Evolutionary conservation across 176 grass and related monocot species (phyloP), one percentile per base, ranked within the genome.

Genomic region (Alloteropsis semialata): DNA sequence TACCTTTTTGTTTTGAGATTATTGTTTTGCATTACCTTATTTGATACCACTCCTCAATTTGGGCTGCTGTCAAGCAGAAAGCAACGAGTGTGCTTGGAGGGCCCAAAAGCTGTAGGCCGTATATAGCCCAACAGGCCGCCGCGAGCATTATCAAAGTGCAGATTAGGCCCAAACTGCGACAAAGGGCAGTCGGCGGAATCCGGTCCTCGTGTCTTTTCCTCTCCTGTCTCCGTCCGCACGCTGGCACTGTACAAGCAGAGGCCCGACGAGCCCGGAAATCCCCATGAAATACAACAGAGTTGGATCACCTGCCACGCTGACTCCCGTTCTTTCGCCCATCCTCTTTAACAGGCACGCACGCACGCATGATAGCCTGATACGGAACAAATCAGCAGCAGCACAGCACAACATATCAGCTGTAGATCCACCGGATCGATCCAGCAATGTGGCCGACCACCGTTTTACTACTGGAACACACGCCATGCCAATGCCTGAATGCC

Each of bases 301-400:
- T n/a, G n/a, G n/a, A n/a, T 78, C 74, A 60, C 30, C 74, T 60
- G 51, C 9, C 10, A 70, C 59, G 82, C 69, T 37, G 53, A 49
- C 29, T 32, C n/a, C n/a, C 60, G 69, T 43, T 50, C 16, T 72
- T 5, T 28, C 42, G 59, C 29, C 32, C 10, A 41, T 79, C 17
- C 12, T 51, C 65, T 51, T 32, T 8, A 63, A 39, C 19, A 79
- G 29, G 5, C 65, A 41, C 18, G 54, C n/a, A 57, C 55, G 55
- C 6, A 56, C 13, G 55, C 6, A 56, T 19, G 48, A 50, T 50
- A 50, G 4, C 17, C 17, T 15, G 29, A 38, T 5, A 33, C 27
- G 33, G 55, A 41, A 19, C 14, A 24, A 19, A 53, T 22, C 19
- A 22, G 55, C 55, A 58, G 39, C 10, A 58, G 55, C n/a, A 58